A percentile compares a stretch with the other conserved stretches of the same genome.
phyloP scores from a whole-genome alignment of 805 yeast genomes.

The Saccharomycopsis olivae region DNA sequence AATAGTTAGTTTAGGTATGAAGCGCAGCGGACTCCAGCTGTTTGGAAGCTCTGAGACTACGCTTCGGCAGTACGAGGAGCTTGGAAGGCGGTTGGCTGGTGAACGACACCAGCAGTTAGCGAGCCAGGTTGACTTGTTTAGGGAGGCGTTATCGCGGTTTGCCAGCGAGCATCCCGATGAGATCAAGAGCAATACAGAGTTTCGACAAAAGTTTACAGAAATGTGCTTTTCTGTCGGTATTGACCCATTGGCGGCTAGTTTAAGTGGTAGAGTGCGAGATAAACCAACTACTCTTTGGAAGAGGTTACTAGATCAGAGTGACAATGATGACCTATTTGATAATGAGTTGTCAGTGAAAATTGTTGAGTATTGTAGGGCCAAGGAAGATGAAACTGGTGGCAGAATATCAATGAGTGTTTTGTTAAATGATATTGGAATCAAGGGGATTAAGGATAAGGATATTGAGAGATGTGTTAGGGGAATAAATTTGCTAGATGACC shows the following conservation, averaged over 20 bases:
- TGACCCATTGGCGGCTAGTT: constrained; percentile 53
- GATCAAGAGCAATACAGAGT: constrained; percentile 50
- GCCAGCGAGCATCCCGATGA: constrained; percentile 63
- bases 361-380: constrained; percentile 60
- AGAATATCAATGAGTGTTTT: constrained; percentile 53
- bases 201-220: constrained; percentile 60
- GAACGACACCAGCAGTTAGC: constrained; percentile 50
- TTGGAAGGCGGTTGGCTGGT: constrained; percentile 27
- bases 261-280: too few relatives aligned
- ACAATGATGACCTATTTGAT: constrained; percentile 40
- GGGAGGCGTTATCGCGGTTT: constrained; percentile 63
- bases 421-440: too few relatives aligned
- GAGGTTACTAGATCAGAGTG: constrained; percentile 23
- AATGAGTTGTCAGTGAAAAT: constrained; percentile 63
- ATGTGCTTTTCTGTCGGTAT: constrained; percentile 76
- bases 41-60: constrained; percentile 6
- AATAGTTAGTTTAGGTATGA: too few relatives aligned
- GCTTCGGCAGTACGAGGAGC: constrained; percentile 10
- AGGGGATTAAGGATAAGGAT: too few relatives aligned
- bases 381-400: constrained; percentile 78
- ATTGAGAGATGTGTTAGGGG: too few relatives aligned
- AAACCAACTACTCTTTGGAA: constrained; percentile 27
- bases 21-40: constrained; percentile 7
- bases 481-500: too few relatives aligned
- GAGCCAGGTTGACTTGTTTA: constrained; percentile 69